phyloP scores from a whole-genome alignment of 768 basidiomycete species.

The Lentinula raphanica region DNA sequence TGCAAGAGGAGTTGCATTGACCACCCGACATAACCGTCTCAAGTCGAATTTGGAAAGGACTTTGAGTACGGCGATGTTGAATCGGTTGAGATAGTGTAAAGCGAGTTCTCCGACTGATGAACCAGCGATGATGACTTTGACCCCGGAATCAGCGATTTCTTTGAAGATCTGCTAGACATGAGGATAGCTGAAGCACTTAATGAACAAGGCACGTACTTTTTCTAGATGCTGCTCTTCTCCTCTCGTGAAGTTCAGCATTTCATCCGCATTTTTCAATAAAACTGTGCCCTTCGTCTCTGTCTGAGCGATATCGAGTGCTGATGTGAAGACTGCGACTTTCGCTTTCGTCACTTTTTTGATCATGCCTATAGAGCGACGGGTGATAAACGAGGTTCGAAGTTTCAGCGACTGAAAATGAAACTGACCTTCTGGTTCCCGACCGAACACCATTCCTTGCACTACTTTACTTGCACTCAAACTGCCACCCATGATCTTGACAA shows the following conservation, averaged over 20 bases:
- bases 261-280: constrained; percentile 88
- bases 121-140: constrained; percentile 91
- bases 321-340: constrained; percentile 95
- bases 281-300: constrained; percentile 99
- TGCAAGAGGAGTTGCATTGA: constrained; percentile 93
- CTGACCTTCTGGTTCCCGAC: constrained; percentile 84
- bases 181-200: not conserved
- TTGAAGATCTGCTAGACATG: constrained; percentile 69
- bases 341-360: constrained; percentile 79
- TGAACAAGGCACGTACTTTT: constrained; percentile 42
- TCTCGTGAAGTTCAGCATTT: constrained; percentile 94
- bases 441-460: constrained; percentile 97
- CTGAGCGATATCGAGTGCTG: constrained; percentile 87
- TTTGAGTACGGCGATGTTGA: constrained; percentile 92
- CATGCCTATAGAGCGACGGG: constrained; percentile 42
- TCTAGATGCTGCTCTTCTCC: constrained; percentile 97
- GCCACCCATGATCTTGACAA: constrained; percentile 98
- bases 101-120: constrained; percentile 93
- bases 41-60: constrained; percentile 98
- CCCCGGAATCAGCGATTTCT: constrained; percentile 94
- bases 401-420: no score
- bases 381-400: no score
- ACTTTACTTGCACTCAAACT: constrained; percentile 80
- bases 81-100: constrained; percentile 91
- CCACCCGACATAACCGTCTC: constrained; percentile 88